A percentile compares a stretch with the other conserved stretches of the same genome.
phyloP scores from a whole-genome alignment of 1,284 basidiomycete species.

The Ganoderma sinense region DNA sequence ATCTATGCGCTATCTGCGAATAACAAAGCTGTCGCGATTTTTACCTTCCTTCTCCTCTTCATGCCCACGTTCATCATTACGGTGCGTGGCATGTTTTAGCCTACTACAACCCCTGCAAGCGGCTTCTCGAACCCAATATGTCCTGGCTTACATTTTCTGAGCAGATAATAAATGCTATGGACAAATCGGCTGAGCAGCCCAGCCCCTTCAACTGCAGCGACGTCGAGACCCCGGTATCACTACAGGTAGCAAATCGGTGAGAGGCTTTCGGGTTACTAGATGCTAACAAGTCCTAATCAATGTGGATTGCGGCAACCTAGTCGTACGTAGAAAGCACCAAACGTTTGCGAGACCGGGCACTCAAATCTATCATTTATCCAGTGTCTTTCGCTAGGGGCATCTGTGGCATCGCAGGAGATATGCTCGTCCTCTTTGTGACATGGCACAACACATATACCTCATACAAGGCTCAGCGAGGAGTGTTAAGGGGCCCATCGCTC shows the following conservation, averaged over 20 bases:
- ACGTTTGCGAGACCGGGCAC: neutral
- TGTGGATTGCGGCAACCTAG: neutral
- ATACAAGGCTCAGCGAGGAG: neutral
- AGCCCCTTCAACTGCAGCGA: neutral
- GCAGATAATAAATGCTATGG: neutral
- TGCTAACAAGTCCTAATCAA: neutral
- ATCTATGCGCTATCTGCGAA: neutral
- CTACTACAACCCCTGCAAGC: too few relatives aligned
- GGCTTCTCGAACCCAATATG: too few relatives aligned
- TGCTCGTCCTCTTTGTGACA: neutral
- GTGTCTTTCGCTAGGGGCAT: neutral
- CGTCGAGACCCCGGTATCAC: neutral
- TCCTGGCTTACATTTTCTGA: neutral
- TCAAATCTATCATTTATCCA: neutral
- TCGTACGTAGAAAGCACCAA: neutral
- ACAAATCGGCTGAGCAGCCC: neutral
- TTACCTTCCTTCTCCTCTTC: neutral
- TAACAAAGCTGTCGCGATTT: neutral
- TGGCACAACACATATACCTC: neutral
- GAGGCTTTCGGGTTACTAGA: neutral
- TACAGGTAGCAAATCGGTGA: neutral
- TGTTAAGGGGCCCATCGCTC: neutral
- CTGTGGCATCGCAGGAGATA: neutral
- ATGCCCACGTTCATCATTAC: neutral
- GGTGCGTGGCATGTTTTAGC: neutral